Percentiles rank a stretch among this genome's conserved stretches.
Conservation (phyloP, 306 rosid species). For the Vicia sativa region DNA sequence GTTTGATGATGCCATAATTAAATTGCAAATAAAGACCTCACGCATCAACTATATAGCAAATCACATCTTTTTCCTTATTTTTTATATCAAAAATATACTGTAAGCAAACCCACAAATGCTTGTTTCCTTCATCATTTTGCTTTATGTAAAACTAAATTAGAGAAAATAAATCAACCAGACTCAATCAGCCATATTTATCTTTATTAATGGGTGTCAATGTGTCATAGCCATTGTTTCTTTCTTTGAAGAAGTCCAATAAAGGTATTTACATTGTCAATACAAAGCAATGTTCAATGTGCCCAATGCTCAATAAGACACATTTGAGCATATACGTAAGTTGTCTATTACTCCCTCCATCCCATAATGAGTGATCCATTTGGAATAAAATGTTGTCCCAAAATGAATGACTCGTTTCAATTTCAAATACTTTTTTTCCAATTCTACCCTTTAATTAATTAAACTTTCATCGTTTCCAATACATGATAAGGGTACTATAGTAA, state of each 20-base stretch:
- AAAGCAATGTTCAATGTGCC: slow-evolving; percentile 24
- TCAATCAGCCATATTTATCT: slow-evolving; percentile 22
- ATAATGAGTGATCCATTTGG: too few relatives aligned
- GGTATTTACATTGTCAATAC: slow-evolving; percentile 9
- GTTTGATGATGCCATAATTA: slow-evolving; percentile 23
- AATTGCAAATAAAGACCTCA: slow-evolving; percentile 28
- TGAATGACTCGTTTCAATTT: too few relatives aligned
- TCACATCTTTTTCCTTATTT: neutral
- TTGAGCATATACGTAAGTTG: slow-evolving; percentile 9
- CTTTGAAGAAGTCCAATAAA: slow-evolving; percentile 19
- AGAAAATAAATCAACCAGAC: slow-evolving; percentile 14
- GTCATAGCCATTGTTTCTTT: neutral
- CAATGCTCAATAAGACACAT: slow-evolving; percentile 21
- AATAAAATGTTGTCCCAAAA: too few relatives aligned
- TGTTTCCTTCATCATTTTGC: slow-evolving; percentile 29
- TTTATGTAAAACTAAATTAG: neutral
- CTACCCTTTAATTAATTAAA: too few relatives aligned
- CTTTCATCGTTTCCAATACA: too few relatives aligned
- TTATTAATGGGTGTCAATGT: slow-evolving; percentile 15
- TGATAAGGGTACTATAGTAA: too few relatives aligned
- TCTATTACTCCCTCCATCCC: too few relatives aligned
- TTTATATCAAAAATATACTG: slow-evolving; percentile 17
- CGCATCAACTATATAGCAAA: slow-evolving; percentile 25
- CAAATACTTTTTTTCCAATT: too few relatives aligned
- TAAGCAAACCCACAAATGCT: slow-evolving; percentile 26